Conservation (phyloP, 768 basidiomycete genomes). For the Termitomyces sp. region DNA sequence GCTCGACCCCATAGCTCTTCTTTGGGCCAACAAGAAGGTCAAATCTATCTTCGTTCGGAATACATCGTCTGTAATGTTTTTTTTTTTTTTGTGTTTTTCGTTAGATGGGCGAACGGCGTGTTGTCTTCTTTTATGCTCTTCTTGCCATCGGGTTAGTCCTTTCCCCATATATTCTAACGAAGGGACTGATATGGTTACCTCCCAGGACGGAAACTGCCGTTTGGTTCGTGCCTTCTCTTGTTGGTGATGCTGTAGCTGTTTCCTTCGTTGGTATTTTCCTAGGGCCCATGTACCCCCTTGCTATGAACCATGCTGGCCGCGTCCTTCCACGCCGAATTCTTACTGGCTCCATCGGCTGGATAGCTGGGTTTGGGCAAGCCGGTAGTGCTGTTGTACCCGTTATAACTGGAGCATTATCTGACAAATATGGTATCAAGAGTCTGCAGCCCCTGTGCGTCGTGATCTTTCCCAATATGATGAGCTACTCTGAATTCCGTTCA, state of each 20-base stretch:
- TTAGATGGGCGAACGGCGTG: slow-evolving; percentile 50
- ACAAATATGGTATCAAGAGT: slow-evolving; percentile 52
- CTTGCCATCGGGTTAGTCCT: slow-evolving; percentile 41
- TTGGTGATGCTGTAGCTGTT: slow-evolving; percentile 60
- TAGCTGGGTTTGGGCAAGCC: slow-evolving; percentile 63
- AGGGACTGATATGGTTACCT: too few species aligned
- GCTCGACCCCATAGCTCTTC: not conserved
- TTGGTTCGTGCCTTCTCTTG: slow-evolving; percentile 64
- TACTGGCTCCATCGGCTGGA: slow-evolving; percentile 61
- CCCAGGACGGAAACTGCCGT: slow-evolving; percentile 58
- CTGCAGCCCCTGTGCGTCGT: slow-evolving; percentile 62
- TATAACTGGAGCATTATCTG: slow-evolving; percentile 63
- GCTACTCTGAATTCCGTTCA: too few species aligned
- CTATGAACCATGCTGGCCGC: slow-evolving; percentile 64
- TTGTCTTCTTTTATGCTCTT: slow-evolving; percentile 45
- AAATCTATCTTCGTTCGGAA: not conserved
- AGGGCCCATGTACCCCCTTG: slow-evolving; percentile 73
- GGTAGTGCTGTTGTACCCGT: slow-evolving; percentile 72
- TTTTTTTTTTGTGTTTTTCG: too few species aligned
- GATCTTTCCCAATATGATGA: too few species aligned
- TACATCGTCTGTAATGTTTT: not conserved
- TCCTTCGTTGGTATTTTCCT: slow-evolving; percentile 61
- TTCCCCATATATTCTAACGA: not conserved
- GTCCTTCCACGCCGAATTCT: slow-evolving; percentile 70
- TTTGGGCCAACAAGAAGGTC: not conserved